A percentile compares a stretch with the other conserved stretches of the same genome.
phyloP scores from a whole-genome alignment of 2,329 filamentous ascomycete genomes.

The Hymenoscyphus occultus region DNA sequence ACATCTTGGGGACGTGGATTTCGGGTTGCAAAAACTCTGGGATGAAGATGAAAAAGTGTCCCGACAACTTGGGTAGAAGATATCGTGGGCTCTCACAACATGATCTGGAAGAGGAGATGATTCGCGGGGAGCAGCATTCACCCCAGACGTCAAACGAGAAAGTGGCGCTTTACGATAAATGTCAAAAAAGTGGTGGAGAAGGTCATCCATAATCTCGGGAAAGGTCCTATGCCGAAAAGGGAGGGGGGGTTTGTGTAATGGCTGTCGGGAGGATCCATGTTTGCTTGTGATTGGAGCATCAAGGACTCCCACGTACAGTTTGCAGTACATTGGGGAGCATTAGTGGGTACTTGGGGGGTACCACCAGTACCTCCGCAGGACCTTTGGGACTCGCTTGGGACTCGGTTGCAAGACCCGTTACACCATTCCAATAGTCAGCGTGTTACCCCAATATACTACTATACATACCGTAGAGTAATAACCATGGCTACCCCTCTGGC shows the following conservation, averaged over 20 bases:
- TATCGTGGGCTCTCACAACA: background rate
- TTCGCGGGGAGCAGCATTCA: background rate
- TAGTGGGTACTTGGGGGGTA: too few relatives aligned
- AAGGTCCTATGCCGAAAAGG: background rate
- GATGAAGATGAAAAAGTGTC: background rate
- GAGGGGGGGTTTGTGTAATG: background rate
- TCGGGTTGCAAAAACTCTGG: conserved; percentile 1
- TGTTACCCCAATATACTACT: background rate
- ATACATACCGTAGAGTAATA: too few relatives aligned
- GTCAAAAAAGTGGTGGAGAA: background rate
- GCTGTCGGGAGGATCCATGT: background rate
- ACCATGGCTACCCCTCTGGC: background rate
- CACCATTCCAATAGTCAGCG: conserved; percentile 1
- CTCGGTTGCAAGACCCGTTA: background rate
- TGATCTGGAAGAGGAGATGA: conserved; percentile 2
- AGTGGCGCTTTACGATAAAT: background rate
- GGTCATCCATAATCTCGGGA: conserved; percentile 5
- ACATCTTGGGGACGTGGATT: conserved; percentile 5
- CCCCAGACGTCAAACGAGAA: background rate
- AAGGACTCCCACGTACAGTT: background rate
- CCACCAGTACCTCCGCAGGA: too few relatives aligned
- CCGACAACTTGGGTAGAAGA: background rate
- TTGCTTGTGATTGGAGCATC: background rate
- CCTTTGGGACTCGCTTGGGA: background rate
- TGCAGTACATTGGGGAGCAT: too few relatives aligned